Conservation (phyloP, 768 basidiomycete species). For the Butyriboletus loyo region DNA sequence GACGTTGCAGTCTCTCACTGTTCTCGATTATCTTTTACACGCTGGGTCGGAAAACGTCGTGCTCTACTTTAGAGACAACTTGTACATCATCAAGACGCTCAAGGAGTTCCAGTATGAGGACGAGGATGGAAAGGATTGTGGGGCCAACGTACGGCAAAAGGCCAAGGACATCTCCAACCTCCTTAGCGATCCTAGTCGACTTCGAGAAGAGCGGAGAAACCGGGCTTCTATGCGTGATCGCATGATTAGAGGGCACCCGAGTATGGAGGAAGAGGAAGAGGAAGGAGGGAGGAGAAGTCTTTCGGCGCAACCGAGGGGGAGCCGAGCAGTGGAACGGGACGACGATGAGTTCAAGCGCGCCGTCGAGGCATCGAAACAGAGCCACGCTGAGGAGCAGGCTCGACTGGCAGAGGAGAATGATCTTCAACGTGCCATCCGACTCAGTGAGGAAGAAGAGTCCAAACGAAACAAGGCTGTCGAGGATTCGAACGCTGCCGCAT, state of each 20-base stretch:
- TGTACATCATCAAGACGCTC: conserved; percentile 97
- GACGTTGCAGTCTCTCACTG: conserved; percentile 68
- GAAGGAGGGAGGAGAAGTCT: not conserved
- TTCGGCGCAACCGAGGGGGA: conserved; percentile 17
- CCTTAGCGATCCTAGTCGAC: conserved; percentile 77
- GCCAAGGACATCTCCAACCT: conserved; percentile 98
- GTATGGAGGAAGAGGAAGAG: conserved; percentile 35
- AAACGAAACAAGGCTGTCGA: conserved; percentile 67
- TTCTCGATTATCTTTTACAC: conserved; percentile 94
- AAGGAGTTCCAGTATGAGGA: conserved; percentile 98
- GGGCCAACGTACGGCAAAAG: conserved; percentile 96
- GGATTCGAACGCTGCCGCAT: conserved; percentile 63
- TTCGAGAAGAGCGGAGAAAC: conserved; percentile 79
- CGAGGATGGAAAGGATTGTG: conserved; percentile 94
- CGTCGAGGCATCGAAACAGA: conserved; percentile 86
- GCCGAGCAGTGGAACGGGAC: conserved; percentile 41
- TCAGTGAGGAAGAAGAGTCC: conserved; percentile 90
- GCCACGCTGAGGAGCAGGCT: conserved; percentile 65
- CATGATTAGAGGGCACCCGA: conserved; percentile 67
- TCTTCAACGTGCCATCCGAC: conserved; percentile 71
- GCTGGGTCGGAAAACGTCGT: conserved; percentile 98
- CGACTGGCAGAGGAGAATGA: conserved; percentile 73
- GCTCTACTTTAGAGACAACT: conserved; percentile 95
- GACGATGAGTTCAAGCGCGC: conserved; percentile 85
- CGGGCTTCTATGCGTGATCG: conserved; percentile 93